Percentiles rank a stretch among this genome's conserved stretches.
Evolutionary conservation across 179 eudicot genomes (phyloP).

Genomic region (Silene vulgaris): DNA sequence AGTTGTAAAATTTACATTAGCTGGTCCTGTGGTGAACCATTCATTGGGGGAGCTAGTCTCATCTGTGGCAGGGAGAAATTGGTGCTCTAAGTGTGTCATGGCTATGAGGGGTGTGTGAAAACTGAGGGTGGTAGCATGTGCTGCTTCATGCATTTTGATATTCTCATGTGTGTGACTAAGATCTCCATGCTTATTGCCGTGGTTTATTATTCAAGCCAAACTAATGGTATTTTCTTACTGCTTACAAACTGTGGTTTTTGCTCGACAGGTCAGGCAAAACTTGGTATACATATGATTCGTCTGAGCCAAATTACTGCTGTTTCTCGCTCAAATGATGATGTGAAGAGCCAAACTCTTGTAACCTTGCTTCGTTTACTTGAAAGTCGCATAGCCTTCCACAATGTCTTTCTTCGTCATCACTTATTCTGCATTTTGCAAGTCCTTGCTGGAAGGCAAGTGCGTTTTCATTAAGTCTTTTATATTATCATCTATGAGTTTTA

Average conservation of each 20-base stretch:
- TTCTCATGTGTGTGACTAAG: neutral
- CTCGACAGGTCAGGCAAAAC: conserved; percentile 74
- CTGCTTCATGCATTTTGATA: conserved; percentile 7
- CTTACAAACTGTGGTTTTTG: neutral
- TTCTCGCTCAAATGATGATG: conserved; percentile 41
- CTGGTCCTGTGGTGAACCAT: neutral
- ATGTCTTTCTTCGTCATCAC: conserved; percentile 78
- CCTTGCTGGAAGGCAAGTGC: conserved; percentile 76
- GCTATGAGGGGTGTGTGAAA: neutral
- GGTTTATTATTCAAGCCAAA: conserved; percentile 8
- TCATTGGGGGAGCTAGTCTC: neutral
- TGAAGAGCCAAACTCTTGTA: conserved; percentile 70
- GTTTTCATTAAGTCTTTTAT: no score
- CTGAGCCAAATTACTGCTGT: conserved; percentile 66
- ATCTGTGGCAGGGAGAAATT: neutral
- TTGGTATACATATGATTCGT: conserved; percentile 73
- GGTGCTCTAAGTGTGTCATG: neutral
- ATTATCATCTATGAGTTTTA: no score
- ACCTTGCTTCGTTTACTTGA: conserved; percentile 82
- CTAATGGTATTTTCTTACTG: neutral
- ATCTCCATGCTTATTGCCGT: neutral
- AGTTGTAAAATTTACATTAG: neutral
- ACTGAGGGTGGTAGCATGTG: neutral
- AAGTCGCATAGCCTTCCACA: conserved; percentile 68
- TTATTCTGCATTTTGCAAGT: conserved; percentile 90